Conservation (phyloP, 805 yeast species). For the Barnettozyma sucrosica region DNA sequence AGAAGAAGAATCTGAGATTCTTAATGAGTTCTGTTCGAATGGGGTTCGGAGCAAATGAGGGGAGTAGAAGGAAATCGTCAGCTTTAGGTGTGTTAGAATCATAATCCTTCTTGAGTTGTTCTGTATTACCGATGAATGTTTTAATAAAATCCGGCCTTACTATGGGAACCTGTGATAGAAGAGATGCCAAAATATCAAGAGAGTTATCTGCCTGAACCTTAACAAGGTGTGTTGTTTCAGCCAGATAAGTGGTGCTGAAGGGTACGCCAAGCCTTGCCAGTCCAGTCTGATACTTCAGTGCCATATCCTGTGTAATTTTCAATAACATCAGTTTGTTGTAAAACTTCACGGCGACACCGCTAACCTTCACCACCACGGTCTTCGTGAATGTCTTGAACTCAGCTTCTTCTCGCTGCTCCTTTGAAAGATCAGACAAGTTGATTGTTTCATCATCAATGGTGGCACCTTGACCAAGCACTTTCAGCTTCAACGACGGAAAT, state of each 20-base stretch:
- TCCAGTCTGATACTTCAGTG: constrained; percentile 5
- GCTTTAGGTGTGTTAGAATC: constrained; percentile 23
- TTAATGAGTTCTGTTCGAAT: constrained; percentile 22
- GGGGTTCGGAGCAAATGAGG: constrained; percentile 20
- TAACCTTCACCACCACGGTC: constrained; percentile 18
- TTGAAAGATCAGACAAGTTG: neutral
- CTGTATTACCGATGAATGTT: constrained; percentile 14
- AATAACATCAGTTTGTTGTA: constrained; percentile 13
- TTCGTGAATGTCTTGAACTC: constrained; percentile 1
- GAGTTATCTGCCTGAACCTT: constrained; percentile 21
- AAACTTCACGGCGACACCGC: constrained; percentile 12
- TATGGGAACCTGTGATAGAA: constrained; percentile 28
- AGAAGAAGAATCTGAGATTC: constrained; percentile 23
- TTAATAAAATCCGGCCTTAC: constrained; percentile 22
- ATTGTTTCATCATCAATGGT: constrained; percentile 5
- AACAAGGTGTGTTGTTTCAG: constrained; percentile 25
- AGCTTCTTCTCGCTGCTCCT: constrained; percentile 2
- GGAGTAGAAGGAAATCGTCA: constrained; percentile 20
- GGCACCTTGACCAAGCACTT: constrained; percentile 9
- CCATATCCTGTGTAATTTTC: constrained; percentile 10
- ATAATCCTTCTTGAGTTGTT: constrained; percentile 16
- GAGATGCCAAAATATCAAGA: constrained; percentile 28
- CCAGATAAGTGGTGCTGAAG: constrained; percentile 15
- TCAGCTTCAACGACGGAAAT: constrained; percentile 8
- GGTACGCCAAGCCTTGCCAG: constrained; percentile 27